Percentiles rank a stretch among this genome's conserved stretches.
Evolutionary conservation across 352 stramenopile genomes (phyloP).

Genomic region (Phytophthora chlamydospora): DNA sequence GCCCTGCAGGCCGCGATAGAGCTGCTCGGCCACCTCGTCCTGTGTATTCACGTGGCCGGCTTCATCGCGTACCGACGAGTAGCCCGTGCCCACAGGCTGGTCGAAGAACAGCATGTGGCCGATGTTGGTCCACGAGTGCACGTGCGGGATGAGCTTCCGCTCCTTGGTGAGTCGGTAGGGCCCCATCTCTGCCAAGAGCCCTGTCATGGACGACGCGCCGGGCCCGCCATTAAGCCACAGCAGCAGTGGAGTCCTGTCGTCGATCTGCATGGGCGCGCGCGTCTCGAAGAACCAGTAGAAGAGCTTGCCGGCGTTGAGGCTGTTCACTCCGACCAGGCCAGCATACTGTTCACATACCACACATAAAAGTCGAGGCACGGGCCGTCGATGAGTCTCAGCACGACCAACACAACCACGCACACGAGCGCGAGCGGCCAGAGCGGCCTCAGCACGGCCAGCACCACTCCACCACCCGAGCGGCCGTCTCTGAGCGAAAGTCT

Average conservation of each 20-base stretch:
- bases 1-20: conserved; percentile 92
- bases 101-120: conserved; percentile 89
- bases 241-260: conserved; percentile 64
- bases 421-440: conserved; percentile 30
- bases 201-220: conserved; percentile 81
- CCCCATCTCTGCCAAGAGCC: conserved; percentile 78
- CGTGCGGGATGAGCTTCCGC: conserved; percentile 71
- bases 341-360: conserved; percentile 62
- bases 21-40: conserved; percentile 78
- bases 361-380: conserved; percentile 40
- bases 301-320: conserved; percentile 54
- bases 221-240: conserved; percentile 86
- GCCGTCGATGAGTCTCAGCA: conserved; percentile 30
- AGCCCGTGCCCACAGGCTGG: conserved; percentile 82
- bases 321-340: conserved; percentile 70
- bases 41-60: conserved; percentile 75
- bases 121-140: conserved; percentile 74
- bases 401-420: conserved; percentile 28
- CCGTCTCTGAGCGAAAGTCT: conserved; percentile 8
- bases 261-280: conserved; percentile 44
- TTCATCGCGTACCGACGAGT: conserved; percentile 75
- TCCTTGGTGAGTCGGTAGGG: conserved; percentile 75
- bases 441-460: conserved; percentile 13
- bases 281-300: conserved; percentile 91
- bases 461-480: conserved; percentile 5